Conservation (phyloP, 2,329 filamentous ascomycete genomes). For the Talaromyces piceae region DNA sequence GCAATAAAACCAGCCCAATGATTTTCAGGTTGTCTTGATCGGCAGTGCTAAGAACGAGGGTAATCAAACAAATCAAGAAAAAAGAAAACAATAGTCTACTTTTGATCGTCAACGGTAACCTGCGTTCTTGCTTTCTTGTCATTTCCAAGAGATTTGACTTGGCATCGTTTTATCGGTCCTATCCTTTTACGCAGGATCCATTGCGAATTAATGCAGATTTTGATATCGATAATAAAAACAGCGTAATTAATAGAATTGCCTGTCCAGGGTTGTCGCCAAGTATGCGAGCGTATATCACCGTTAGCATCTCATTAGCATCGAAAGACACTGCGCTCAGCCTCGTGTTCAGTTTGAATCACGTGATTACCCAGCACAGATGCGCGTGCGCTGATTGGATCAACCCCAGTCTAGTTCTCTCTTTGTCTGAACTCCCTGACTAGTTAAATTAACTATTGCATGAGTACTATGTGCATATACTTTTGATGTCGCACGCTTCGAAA, state of each 20-base stretch:
- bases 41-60: neutral
- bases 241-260: no score
- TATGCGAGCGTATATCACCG: no score
- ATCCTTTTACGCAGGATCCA: no score
- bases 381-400: neutral
- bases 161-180: no score
- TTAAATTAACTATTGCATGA: no score
- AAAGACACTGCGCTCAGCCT: no score
- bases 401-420: neutral
- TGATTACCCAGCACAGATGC: neutral
- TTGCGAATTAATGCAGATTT: no score
- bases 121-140: neutral
- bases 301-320: no score
- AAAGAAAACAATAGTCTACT: neutral
- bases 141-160: neutral
- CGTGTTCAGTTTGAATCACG: neutral
- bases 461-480: no score
- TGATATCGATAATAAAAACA: no score
- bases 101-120: neutral
- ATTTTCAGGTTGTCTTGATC: neutral
- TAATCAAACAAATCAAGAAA: neutral
- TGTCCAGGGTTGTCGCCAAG: no score
- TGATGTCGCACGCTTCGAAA: no score
- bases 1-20: neutral
- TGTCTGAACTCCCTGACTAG: neutral